These are phyloP conservation scores for Aspergillus tamarii DNA, from an alignment of 2,329 filamentous ascomycete genomes.

Conservation along the genomic window DNA sequence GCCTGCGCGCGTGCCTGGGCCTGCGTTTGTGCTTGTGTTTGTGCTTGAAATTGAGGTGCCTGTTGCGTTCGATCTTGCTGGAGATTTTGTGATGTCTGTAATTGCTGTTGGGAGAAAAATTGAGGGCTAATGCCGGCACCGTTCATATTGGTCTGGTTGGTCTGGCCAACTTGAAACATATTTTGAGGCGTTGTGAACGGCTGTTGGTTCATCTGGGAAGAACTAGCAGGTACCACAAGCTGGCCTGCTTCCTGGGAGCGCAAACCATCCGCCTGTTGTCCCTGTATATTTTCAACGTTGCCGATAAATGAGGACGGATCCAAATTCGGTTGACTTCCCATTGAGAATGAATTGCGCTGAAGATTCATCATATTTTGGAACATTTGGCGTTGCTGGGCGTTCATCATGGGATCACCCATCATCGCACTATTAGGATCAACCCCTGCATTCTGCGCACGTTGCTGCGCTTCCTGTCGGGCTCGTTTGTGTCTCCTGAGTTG, in stretches of 20 bases:
- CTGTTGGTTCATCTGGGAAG: slow-evolving; percentile 52
- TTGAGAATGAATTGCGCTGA: slow-evolving; percentile 42
- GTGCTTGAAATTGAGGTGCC: slow-evolving; percentile 36
- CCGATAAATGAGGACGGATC: slow-evolving; percentile 45
- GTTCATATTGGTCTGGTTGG: slow-evolving; percentile 40
- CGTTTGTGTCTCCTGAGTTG: slow-evolving; percentile 43
- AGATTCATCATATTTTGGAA: slow-evolving; percentile 46
- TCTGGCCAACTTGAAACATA: slow-evolving; percentile 43
- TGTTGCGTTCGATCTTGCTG: slow-evolving; percentile 48
- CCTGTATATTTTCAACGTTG: slow-evolving; percentile 59
- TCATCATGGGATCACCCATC: slow-evolving; percentile 44
- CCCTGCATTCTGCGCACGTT: slow-evolving; percentile 32
- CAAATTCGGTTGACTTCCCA: slow-evolving; percentile 35
- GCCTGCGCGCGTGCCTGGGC: slow-evolving; percentile 46
- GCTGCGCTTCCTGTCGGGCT: slow-evolving; percentile 36
- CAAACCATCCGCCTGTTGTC: slow-evolving; percentile 64
- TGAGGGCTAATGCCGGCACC: slow-evolving; percentile 43
- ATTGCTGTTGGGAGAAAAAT: slow-evolving; percentile 47
- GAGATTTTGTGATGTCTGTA: slow-evolving; percentile 46
- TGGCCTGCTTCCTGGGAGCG: slow-evolving; percentile 64
- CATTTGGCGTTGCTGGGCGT: slow-evolving; percentile 44
- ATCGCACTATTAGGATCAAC: slow-evolving; percentile 35
- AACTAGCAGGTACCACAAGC: slow-evolving; percentile 66
- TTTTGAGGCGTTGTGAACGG: slow-evolving; percentile 47
- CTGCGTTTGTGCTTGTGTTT: slow-evolving; percentile 43